Evolutionary conservation across 305 asterid genomes (phyloP).

Genomic region (Fraxinus sp.): DNA sequence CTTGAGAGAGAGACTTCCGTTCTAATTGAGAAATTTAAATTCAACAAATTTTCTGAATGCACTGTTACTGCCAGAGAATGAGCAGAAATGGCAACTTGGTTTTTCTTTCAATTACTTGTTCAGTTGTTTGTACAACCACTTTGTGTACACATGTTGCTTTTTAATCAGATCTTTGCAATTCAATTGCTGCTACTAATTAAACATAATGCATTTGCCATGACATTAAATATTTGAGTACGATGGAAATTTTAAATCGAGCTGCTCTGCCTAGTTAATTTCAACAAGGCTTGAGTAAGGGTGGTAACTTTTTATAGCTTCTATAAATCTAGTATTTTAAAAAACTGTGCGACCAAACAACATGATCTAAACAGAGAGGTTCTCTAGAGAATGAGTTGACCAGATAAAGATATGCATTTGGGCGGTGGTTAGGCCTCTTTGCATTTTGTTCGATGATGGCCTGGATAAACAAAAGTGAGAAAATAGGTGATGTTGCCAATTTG

Average conservation of each 20-base stretch:
- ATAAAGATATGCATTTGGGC: conserved; percentile 2
- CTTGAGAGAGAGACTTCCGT: neutral
- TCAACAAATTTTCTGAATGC: neutral
- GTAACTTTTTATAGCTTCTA: neutral
- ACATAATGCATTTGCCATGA: neutral
- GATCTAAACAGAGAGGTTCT: conserved; percentile 11
- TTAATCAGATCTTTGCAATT: neutral
- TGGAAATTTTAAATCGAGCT: neutral
- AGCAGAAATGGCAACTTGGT: neutral
- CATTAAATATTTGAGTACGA: conserved; percentile 8
- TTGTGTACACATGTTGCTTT: neutral
- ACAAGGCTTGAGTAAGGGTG: neutral
- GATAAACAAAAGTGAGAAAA: neutral
- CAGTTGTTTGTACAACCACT: neutral
- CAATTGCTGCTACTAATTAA: conserved; percentile 5
- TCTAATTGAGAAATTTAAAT: conserved; percentile 9
- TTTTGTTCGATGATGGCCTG: neutral
- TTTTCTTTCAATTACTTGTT: neutral
- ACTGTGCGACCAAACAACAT: conserved; percentile 5
- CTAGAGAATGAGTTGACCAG: conserved; percentile 4
- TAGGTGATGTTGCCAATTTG: neutral
- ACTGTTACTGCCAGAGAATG: conserved; percentile 16
- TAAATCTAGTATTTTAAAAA: neutral
- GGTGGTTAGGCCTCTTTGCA: conserved; percentile 1
- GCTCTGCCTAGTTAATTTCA: neutral